A percentile compares a stretch with the other conserved stretches of the same genome.
These are phyloP conservation scores for Reutealis trisperma DNA, from an alignment of 345 rosid genomes.

Conservation along the genomic window DNA sequence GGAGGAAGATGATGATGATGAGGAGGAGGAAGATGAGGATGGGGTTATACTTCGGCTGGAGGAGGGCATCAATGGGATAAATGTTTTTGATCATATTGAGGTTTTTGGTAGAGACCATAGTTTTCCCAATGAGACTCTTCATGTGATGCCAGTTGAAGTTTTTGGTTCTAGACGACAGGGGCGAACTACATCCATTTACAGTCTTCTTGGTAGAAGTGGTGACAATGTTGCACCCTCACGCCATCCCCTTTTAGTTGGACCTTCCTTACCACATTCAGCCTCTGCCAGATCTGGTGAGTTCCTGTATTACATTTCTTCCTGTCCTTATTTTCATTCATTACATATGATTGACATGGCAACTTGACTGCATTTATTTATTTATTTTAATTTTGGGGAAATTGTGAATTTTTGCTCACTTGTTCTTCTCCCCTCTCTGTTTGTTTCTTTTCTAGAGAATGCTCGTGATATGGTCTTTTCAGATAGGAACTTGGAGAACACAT, in stretches of 20 bases:
- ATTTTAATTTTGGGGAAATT: background rate
- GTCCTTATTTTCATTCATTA: background rate
- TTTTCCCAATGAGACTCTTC: slow-evolving; percentile 85
- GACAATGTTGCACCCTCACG: slow-evolving; percentile 62
- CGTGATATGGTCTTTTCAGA: slow-evolving; percentile 49
- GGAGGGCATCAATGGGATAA: slow-evolving; percentile 88
- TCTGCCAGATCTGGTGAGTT: slow-evolving; percentile 60
- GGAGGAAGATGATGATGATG: slow-evolving; percentile 92
- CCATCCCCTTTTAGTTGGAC: slow-evolving; percentile 87
- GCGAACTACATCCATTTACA: slow-evolving; percentile 92
- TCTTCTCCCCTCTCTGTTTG: background rate
- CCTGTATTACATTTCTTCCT: background rate
- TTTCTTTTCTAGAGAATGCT: slow-evolving; percentile 44
- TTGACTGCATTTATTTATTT: background rate
- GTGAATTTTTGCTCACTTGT: background rate
- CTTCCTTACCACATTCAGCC: slow-evolving; percentile 44
- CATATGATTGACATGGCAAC: background rate
- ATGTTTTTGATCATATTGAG: slow-evolving; percentile 90
- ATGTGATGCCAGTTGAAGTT: slow-evolving; percentile 95
- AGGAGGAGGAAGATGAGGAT: slow-evolving; percentile 88
- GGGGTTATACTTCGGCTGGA: slow-evolving; percentile 86
- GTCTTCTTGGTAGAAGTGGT: slow-evolving; percentile 78
- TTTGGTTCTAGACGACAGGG: slow-evolving; percentile 97
- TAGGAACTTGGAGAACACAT: slow-evolving; percentile 51
- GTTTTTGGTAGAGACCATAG: slow-evolving; percentile 83